Conservation (phyloP, 352 stramenopile genomes). For the Blastocystis sp. region DNA sequence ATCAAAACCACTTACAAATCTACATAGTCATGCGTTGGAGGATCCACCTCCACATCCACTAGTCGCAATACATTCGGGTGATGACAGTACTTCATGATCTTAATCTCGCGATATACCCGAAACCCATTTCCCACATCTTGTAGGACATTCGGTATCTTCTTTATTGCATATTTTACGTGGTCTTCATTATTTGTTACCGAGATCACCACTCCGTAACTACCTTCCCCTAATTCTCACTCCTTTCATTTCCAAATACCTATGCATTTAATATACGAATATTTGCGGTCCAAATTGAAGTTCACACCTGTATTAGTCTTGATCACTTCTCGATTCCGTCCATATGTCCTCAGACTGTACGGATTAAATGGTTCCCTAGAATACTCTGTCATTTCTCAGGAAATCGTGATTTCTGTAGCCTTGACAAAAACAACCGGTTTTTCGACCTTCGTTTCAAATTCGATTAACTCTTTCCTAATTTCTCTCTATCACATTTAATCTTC, state of each 20-base stretch:
- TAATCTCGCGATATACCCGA: constrained; percentile 76
- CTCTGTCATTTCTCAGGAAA: constrained; percentile 18
- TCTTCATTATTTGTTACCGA: constrained; percentile 77
- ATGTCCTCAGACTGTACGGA: background rate
- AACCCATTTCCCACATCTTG: constrained; percentile 76
- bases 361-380: background rate
- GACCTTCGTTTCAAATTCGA: background rate
- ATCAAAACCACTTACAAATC: constrained; percentile 21
- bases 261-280: constrained; percentile 48
- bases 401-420: background rate
- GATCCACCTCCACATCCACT: background rate
- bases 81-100: constrained; percentile 72
- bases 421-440: background rate
- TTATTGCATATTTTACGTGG: constrained; percentile 77
- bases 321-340: background rate
- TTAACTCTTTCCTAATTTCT: background rate
- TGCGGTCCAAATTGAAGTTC: constrained; percentile 16
- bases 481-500: background rate
- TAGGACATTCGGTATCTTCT: constrained; percentile 78
- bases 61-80: constrained; percentile 36
- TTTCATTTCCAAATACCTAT: background rate
- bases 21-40: background rate
- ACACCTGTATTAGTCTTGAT: constrained; percentile 8
- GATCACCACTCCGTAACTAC: constrained; percentile 81
- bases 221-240: constrained; percentile 67